phyloP scores from a whole-genome alignment of 495 filamentous ascomycete species.

The Margaritispora aquatica region DNA sequence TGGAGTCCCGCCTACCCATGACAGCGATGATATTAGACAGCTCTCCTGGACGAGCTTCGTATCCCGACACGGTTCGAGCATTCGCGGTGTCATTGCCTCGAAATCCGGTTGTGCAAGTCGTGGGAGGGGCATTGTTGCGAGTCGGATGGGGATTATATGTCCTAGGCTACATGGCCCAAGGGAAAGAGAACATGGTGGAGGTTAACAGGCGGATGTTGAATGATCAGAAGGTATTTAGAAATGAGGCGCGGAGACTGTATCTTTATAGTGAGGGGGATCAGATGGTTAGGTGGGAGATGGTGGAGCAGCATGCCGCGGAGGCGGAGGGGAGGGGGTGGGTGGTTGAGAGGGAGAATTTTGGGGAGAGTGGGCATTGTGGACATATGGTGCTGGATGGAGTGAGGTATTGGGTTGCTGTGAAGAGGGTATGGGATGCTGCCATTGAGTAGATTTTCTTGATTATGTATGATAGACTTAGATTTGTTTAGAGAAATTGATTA shows the following conservation, averaged over 20 bases:
- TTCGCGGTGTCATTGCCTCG: constrained; percentile 21
- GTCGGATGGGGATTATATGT: constrained; percentile 18
- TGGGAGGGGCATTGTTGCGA: constrained; percentile 24
- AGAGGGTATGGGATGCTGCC: constrained; percentile 36
- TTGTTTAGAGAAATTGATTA: too few species aligned
- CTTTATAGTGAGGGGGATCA: constrained; percentile 28
- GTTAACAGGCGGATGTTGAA: constrained; percentile 24
- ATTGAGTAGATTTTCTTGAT: constrained; percentile 6
- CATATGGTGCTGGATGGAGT: constrained; percentile 44
- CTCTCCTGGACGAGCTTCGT: constrained; percentile 27
- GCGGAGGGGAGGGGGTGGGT: constrained; percentile 83
- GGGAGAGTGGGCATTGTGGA: constrained; percentile 28
- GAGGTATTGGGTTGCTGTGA: constrained; percentile 46
- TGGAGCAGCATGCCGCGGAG: constrained; percentile 70
- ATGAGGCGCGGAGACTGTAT: constrained; percentile 27
- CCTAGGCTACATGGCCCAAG: constrained; percentile 20
- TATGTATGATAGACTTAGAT: too few species aligned
- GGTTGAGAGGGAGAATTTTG: constrained; percentile 50
- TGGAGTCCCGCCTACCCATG: constrained; percentile 19
- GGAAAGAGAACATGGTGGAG: constrained; percentile 24
- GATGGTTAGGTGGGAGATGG: constrained; percentile 65
- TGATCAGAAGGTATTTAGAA: constrained; percentile 21
- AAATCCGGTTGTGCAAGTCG: constrained; percentile 10
- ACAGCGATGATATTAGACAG: constrained; percentile 30
- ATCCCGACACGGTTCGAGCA: constrained; percentile 32